Evolutionary conservation across 176 grass and related monocot species (phyloP), one percentile per base, ranked within the genome.

Genomic region (Triticum timopheevii): DNA sequence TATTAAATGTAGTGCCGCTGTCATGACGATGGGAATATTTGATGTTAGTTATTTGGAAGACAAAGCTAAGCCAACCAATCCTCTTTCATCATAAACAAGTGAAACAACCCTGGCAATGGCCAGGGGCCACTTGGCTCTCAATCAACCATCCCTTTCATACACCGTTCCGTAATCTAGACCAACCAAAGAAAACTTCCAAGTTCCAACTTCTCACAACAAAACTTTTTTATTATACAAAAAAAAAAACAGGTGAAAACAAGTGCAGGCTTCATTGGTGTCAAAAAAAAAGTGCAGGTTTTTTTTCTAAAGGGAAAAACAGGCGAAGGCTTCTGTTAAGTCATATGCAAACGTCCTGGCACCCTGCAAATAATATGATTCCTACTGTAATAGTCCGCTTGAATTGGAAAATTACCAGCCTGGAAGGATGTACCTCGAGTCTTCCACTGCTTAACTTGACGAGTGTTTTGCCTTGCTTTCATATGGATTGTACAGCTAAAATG

Each of bases 21-120:
- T 87, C 58, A 79, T 73, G 56, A 66, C 24, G 56, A 13, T 87
- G 25, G 65, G 33, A 82, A 83, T 87, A 87, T 79, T 81, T 81
- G 49, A 12, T 13, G 42, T 67, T 81, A 36, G 24, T 89, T 80
- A 86, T 58, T 73, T 73, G 73, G 31, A 28, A 36, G 65, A 34
- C 34, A 83, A 83, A 86, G 23, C 74, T 25, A 79, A 73, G 34
- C 12, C 65, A 86, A 73, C 65, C 85, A 73, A 10, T 38, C 65
- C 7, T 67, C 17, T 58, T 34, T 34, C 23, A 68, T 28, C 71
- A 77, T 85, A 85, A 77, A 76, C 39, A 76, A 44, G 27, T 69
- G 30, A 31, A 78, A 36, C 74, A 45, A 23, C 74, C 24, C 75
- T 67, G 58, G 61, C 75, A 84, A 76, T 28, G 35, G 4, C 67